Evolutionary conservation across 345 rosid genomes (phyloP), one percentile per base, ranked within the genome.

Genomic region (Raphanus raphanistrum): DNA sequence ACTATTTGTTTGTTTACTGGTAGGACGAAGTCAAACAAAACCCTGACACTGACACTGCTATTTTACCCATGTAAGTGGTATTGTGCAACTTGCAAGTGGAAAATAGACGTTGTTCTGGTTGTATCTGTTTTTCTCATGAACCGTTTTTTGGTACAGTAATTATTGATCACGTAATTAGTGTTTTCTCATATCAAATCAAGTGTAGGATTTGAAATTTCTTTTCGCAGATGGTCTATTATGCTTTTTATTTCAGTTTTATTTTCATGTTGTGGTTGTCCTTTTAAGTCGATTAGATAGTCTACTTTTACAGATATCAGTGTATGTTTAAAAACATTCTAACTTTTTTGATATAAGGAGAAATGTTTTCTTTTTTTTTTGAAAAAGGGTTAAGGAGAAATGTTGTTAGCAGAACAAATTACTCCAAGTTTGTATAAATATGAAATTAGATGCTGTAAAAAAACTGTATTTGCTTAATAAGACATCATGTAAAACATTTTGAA

Each of bases 1-100:
- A n/a, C n/a, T n/a, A n/a, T n/a, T n/a, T n/a, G 69, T 68, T 43
- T 11, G 69, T 43, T 43, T 11, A 17, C 15, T 68, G 29, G 17
- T 48, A 4, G 4, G 67, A 66, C 55, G 25, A 77, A 27, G 76
- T 71, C 72, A 77, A 71, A 57, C 31, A 61, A 68, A 60, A 9
- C 27, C 55, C 55, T n/a, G 55, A 50, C 55, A 13, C 38, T 16
- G 8, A 15, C 13, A 12, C 28, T 63, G 13, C 69, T 57, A 5
- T 16, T 73, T 31, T 63, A n/a, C 70, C 76, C 76, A 32, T 45
- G 3, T 12, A 11, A 11, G 50, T 43, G n/a, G 54, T 12, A 45
- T 27, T 12, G 15, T 11, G 8, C 28, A 21, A 25, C 62, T 25
- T 57, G 62, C 62, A 25, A 57, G 62, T 25, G 55, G 2, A n/a